phyloP scores from a whole-genome alignment of 352 stramenopile genomes.

The Proteromonas lacertae region DNA sequence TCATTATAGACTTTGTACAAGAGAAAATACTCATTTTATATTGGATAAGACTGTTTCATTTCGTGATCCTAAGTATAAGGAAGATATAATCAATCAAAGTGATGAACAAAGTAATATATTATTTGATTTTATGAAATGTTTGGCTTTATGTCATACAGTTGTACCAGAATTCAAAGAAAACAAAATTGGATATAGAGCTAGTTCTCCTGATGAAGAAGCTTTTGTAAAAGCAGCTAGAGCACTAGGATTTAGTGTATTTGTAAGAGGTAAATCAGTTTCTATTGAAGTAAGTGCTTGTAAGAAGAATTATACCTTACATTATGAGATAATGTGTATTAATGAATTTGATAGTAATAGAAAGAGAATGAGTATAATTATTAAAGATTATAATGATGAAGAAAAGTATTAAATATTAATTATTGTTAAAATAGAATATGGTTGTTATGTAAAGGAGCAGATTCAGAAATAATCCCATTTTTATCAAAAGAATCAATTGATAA shows the following conservation, averaged over 20 bases:
- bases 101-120: no score
- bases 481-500: conserved; percentile 3
- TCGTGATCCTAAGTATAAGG: no score
- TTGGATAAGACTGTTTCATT: no score
- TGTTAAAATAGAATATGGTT: no score
- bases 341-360: conserved; percentile 62
- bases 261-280: neutral
- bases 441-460: conserved; percentile 45
- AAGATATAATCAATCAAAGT: no score
- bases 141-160: conserved; percentile 39
- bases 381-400: conserved; percentile 7
- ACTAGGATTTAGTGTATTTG: neutral
- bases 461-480: conserved; percentile 51
- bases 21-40: no score
- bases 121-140: conserved; percentile 34
- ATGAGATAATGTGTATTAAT: conserved; percentile 42
- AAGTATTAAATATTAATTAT: no score
- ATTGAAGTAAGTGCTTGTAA: neutral
- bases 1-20: no score
- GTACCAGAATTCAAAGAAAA: no score
- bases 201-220: conserved; percentile 55
- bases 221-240: conserved; percentile 38
- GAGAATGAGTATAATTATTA: conserved; percentile 55
- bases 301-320: conserved; percentile 13
- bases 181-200: conserved; percentile 26